Conservation (phyloP, 2,329 filamentous ascomycete genomes). For the Dothideomycetidae sp. region DNA sequence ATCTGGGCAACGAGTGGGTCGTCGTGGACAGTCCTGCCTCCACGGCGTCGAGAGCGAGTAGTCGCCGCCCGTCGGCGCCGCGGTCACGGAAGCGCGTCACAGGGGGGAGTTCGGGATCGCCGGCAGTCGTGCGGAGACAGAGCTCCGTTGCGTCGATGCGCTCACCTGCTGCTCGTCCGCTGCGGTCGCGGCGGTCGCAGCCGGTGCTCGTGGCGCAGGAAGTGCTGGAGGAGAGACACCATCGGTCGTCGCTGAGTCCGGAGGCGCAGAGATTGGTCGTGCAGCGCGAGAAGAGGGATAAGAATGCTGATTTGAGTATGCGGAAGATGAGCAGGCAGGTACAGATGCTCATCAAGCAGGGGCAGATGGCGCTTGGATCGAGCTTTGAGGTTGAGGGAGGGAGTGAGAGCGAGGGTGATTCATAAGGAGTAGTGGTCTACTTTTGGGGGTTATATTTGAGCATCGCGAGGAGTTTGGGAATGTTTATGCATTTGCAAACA, state of each 20-base stretch:
- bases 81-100: conserved; percentile 6
- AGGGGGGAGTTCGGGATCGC: background rate
- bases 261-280: conserved; percentile 64
- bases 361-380: conserved; percentile 62
- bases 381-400: conserved; percentile 27
- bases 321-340: conserved; percentile 65
- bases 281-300: conserved; percentile 57
- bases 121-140: conserved; percentile 25
- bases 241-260: conserved; percentile 28
- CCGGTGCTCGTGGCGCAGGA: background rate
- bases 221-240: conserved; percentile 1
- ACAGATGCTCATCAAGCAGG: conserved; percentile 77
- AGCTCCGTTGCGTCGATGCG: conserved; percentile 42
- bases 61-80: conserved; percentile 20
- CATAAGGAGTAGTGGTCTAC: background rate
- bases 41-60: conserved; percentile 19
- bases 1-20: conserved; percentile 34
- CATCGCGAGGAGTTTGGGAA: background rate
- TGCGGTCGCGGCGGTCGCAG: conserved; percentile 12
- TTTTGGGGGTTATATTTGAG: background rate
- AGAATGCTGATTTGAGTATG: conserved; percentile 65
- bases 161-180: conserved; percentile 19
- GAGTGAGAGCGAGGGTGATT: conserved; percentile 18
- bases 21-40: conserved; percentile 24
- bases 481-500: no score